phyloP scores from a whole-genome alignment of 176 grass and related monocot species.

The Aegilops sharonensis region DNA sequence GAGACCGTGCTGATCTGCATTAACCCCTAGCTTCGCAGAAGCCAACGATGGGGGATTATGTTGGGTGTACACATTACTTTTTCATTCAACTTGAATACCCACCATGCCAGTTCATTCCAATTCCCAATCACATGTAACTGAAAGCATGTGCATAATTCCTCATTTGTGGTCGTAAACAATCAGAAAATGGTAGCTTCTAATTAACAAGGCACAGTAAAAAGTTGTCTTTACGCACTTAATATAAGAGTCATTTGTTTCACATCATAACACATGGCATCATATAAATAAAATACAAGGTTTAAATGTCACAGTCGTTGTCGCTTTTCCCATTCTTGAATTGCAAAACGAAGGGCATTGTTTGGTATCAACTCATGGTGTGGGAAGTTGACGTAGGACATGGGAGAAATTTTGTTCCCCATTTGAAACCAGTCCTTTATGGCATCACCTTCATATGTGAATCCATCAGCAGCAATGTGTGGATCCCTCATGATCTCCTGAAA shows the following conservation, averaged over 20 bases:
- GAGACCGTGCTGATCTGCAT: too few species aligned
- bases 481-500: slow-evolving; percentile 54
- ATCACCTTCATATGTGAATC: slow-evolving; percentile 59
- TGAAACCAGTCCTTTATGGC: too few species aligned
- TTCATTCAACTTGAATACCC: neutral
- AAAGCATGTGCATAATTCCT: too few species aligned
- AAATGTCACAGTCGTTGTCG: neutral
- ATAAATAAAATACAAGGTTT: neutral
- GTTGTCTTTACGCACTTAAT: too few species aligned
- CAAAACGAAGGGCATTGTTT: slow-evolving; percentile 43
- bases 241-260: neutral
- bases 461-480: slow-evolving; percentile 50
- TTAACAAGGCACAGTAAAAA: too few species aligned
- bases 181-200: too few species aligned
- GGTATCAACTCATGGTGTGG: slow-evolving; percentile 36
- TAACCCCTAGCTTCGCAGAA: too few species aligned
- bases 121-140: neutral
- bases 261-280: neutral
- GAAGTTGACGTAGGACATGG: slow-evolving; percentile 39
- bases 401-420: slow-evolving; percentile 39
- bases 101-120: neutral
- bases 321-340: slow-evolving; percentile 39
- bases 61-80: neutral
- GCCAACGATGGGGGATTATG: too few species aligned
- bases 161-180: too few species aligned